These are phyloP conservation scores for Scheffersomyces amazonensis DNA, from an alignment of 805 yeast species.

Conservation along the genomic window DNA sequence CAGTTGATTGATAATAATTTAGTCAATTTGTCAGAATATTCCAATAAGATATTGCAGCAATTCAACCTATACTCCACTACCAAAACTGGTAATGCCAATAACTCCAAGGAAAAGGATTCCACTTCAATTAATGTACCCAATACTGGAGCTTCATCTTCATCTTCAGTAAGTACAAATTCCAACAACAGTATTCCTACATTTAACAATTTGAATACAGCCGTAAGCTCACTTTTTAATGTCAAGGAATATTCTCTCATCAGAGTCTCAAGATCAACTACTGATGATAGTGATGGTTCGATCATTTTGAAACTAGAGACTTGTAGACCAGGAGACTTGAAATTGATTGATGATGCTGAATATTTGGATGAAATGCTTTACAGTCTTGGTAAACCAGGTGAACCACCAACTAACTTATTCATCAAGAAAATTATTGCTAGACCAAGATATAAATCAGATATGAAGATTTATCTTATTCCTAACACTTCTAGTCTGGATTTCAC, in stretches of 20 bases:
- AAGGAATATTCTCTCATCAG: constrained; percentile 45
- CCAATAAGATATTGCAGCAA: constrained; percentile 35
- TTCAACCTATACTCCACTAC: constrained; percentile 10
- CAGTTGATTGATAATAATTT: constrained; percentile 38
- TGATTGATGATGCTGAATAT: constrained; percentile 49
- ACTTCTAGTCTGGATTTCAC: constrained; percentile 27
- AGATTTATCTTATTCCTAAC: constrained; percentile 52
- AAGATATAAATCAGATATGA: constrained; percentile 60
- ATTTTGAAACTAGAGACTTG: constrained; percentile 54
- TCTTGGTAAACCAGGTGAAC: constrained; percentile 40
- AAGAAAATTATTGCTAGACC: constrained; percentile 62
- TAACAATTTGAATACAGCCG: constrained; percentile 46
- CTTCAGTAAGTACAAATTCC: too few relatives aligned
- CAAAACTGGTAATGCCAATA: not conserved
- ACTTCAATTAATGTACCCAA: not conserved
- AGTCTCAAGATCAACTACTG: constrained; percentile 54
- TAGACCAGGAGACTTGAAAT: constrained; percentile 47
- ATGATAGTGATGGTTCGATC: constrained; percentile 50
- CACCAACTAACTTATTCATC: constrained; percentile 47
- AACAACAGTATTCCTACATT: constrained; percentile 25
- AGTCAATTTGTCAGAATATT: constrained; percentile 34
- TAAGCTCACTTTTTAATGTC: constrained; percentile 38
- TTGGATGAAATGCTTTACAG: constrained; percentile 34
- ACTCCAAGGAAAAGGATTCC: not conserved
- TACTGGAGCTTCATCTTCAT: not conserved